Evolutionary conservation across 139 green algal genomes (phyloP).

Genomic region (Volvox reticuliferus): DNA sequence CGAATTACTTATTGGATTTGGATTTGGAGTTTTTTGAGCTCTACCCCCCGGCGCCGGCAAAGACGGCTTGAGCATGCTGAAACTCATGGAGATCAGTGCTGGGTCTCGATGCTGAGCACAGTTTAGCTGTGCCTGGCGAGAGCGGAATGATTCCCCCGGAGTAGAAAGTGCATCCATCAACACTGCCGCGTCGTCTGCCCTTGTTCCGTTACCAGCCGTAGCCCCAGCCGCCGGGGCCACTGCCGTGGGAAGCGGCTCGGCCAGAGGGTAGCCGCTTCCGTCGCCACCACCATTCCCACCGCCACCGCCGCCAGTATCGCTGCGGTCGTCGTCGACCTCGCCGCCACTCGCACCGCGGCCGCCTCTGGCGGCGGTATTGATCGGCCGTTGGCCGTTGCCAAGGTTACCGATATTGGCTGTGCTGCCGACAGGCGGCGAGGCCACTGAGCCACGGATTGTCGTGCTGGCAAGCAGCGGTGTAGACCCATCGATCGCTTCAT

Average conservation of each 20-base stretch:
- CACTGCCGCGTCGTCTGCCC: no score
- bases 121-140: neutral
- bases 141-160: neutral
- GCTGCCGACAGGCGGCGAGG: neutral
- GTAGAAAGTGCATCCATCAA: no score
- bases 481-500: no score
- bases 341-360: neutral
- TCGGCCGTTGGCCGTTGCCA: no score
- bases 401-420: neutral
- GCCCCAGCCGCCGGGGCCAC: neutral
- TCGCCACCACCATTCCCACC: neutral
- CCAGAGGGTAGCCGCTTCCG: neutral
- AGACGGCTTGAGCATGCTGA: neutral
- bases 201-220: neutral
- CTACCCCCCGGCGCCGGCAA: neutral
- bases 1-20: no score
- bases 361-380: no score
- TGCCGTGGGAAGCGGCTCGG: neutral
- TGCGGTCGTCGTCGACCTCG: neutral
- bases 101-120: conserved; percentile 7
- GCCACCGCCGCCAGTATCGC: neutral
- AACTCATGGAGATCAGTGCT: neutral
- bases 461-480: no score
- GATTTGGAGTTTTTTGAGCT: neutral
- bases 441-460: no score